phyloP scores from a whole-genome alignment of 2,329 filamentous ascomycete genomes.

The Elsinoe arachidis region DNA sequence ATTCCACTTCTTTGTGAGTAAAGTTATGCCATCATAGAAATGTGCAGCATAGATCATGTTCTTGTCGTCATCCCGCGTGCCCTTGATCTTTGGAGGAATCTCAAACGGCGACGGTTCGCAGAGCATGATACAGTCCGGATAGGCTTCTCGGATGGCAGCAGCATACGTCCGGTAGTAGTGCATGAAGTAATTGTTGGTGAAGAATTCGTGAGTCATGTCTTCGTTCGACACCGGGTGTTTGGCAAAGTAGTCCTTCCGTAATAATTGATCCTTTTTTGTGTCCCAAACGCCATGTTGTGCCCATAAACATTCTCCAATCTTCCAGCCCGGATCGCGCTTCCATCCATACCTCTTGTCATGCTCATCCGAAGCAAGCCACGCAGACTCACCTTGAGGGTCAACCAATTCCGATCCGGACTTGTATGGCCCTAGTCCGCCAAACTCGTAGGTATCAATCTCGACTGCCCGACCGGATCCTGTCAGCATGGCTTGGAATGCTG shows the following conservation, averaged over 20 bases:
- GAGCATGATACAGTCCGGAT: constrained; percentile 75
- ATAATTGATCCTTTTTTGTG: constrained; percentile 61
- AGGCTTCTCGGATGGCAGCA: constrained; percentile 63
- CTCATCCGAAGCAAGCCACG: constrained; percentile 75
- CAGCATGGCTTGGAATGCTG: constrained; percentile 86
- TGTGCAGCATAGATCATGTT: constrained; percentile 90
- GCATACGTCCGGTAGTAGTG: constrained; percentile 70
- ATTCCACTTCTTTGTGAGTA: constrained; percentile 99
- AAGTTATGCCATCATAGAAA: constrained; percentile 92
- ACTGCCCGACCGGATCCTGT: constrained; percentile 85
- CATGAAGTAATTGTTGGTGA: constrained; percentile 89
- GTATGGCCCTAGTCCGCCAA: constrained; percentile 85
- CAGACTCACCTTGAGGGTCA: constrained; percentile 75
- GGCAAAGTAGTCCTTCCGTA: constrained; percentile 81
- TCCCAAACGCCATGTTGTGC: constrained; percentile 97
- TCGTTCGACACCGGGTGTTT: constrained; percentile 67
- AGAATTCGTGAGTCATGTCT: constrained; percentile 68
- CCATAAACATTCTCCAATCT: constrained; percentile 90
- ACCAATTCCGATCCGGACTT: constrained; percentile 76
- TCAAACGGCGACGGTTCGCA: constrained; percentile 90
- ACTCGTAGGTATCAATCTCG: constrained; percentile 86
- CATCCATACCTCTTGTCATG: constrained; percentile 85
- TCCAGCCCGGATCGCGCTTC: constrained; percentile 81
- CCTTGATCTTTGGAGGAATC: constrained; percentile 80
- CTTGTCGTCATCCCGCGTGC: constrained; percentile 77